Percentiles rank a stretch among this genome's conserved stretches.
These are phyloP conservation scores for Hirschfeldia incana DNA, from an alignment of 345 rosid genomes.

Conservation along the genomic window DNA sequence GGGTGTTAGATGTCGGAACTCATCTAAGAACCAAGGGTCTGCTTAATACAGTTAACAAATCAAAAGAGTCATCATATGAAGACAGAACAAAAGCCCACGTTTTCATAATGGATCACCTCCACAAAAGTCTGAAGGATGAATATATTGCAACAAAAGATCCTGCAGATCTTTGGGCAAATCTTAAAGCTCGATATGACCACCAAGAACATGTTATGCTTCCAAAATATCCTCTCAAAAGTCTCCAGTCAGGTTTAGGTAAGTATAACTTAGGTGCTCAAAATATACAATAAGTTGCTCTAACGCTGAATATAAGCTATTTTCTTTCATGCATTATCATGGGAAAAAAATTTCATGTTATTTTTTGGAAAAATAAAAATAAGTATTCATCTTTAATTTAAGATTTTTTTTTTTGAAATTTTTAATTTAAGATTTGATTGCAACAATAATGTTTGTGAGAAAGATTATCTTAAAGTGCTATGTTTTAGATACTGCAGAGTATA, in stretches of 20 bases:
- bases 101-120: neutral
- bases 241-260: neutral
- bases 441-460: too few relatives aligned
- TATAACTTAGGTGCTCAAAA: neutral
- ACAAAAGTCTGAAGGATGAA: neutral
- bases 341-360: too few relatives aligned
- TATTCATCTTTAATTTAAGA: too few relatives aligned
- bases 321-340: neutral
- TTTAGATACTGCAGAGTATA: too few relatives aligned
- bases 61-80: neutral
- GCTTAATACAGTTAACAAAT: neutral
- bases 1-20: neutral
- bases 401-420: too few relatives aligned
- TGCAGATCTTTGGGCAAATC: neutral
- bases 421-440: too few relatives aligned
- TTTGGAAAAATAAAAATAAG: too few relatives aligned
- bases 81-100: neutral
- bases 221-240: neutral
- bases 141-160: neutral
- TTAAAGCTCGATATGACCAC: neutral
- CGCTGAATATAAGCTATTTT: neutral
- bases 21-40: neutral
- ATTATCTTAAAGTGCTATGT: too few relatives aligned
- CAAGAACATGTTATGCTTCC: neutral
- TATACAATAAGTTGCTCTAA: neutral